Percentiles rank a stretch among this genome's conserved stretches.
These are phyloP conservation scores for Leccinum colubrinum DNA, from an alignment of 1,284 basidiomycete genomes.

Conservation along the genomic window DNA sequence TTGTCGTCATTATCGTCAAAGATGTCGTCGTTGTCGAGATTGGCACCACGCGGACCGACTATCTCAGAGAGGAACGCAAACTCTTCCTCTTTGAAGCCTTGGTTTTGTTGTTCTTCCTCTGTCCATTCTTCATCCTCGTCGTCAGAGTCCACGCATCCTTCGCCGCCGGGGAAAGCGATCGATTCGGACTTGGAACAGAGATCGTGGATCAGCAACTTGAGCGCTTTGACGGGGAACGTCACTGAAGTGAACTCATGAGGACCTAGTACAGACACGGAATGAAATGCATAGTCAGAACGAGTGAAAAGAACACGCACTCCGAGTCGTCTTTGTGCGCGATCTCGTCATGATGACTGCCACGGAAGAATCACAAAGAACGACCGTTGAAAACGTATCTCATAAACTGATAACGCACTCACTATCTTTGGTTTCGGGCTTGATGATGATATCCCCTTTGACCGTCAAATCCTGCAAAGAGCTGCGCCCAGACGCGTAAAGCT, in stretches of 20 bases:
- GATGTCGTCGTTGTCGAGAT: slow-evolving; percentile 72
- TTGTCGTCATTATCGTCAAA: slow-evolving; percentile 76
- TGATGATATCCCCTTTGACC: slow-evolving; percentile 93
- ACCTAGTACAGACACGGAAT: slow-evolving; percentile 41
- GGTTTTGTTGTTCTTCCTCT: slow-evolving; percentile 66
- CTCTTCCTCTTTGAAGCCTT: slow-evolving; percentile 60
- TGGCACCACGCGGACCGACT: slow-evolving; percentile 63
- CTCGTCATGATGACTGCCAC: slow-evolving; percentile 90
- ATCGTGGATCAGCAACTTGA: slow-evolving; percentile 88
- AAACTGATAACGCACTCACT: slow-evolving; percentile 47
- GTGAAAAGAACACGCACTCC: slow-evolving; percentile 49
- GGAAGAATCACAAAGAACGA: slow-evolving; percentile 17
- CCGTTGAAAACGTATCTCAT: slow-evolving; percentile 16
- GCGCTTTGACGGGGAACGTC: slow-evolving; percentile 86
- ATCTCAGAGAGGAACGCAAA: slow-evolving; percentile 68
- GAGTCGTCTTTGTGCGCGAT: slow-evolving; percentile 71
- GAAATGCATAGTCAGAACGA: slow-evolving; percentile 11
- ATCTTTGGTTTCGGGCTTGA: slow-evolving; percentile 76
- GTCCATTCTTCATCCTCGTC: slow-evolving; percentile 91
- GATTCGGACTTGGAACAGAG: slow-evolving; percentile 73
- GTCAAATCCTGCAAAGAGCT: slow-evolving; percentile 62
- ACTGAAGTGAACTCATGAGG: slow-evolving; percentile 86
- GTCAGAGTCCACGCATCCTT: slow-evolving; percentile 65
- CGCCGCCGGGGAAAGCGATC: slow-evolving; percentile 56
- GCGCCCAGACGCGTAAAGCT: slow-evolving; percentile 70